Evolutionary conservation across 345 rosid genomes (phyloP), one percentile per base, ranked within the genome.

Genomic region (Hibiscus syriacus): DNA sequence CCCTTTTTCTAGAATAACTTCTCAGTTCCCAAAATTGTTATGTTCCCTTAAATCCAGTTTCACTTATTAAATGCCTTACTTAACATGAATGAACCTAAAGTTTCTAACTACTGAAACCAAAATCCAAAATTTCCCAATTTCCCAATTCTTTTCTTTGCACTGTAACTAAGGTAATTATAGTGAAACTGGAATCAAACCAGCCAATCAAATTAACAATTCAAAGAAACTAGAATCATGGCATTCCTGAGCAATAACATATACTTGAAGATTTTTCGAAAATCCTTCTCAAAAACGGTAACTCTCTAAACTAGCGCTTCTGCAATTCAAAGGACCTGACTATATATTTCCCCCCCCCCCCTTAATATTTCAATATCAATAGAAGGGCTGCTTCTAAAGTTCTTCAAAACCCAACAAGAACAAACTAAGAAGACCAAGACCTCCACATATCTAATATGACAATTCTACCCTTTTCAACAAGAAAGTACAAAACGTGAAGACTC

Each of bases 131-230:
- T 29, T 30, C n/a, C 46, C 20, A 73, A 58, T 49, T 50, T 50
- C 72, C 5, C 63, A 64, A 45, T 46, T 64, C 61, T 55, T 22
- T 27, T 36, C 54, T 69, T 48, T 74, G 57, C 61, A 65, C 67
- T 65, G 29, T 45, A 64, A 58, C 48, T 38, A 70, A 71, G 70
- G 29, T 20, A 67, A 14, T 22, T 6, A 11, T 4, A 48, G 16
- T n/a, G n/a, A n/a, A n/a, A n/a, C n/a, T n/a, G 25, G 55, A 16
- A 63, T 29, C 3, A 34, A 57, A 30, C 39, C 41, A 36, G 23
- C 16, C 48, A 61, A 22, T 45, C 66, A 61, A 61, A 13, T 38
- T 29, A 61, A 61, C 22, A 38, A 61, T 61, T 61, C 66, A 38
- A 61, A 22, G 29, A 65, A 16, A 65, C 57, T 32, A 20, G 43